Evolutionary conservation across 768 basidiomycete genomes (phyloP), one percentile per base, ranked within the genome.

Genomic region (Tricholoma flavovirens): DNA sequence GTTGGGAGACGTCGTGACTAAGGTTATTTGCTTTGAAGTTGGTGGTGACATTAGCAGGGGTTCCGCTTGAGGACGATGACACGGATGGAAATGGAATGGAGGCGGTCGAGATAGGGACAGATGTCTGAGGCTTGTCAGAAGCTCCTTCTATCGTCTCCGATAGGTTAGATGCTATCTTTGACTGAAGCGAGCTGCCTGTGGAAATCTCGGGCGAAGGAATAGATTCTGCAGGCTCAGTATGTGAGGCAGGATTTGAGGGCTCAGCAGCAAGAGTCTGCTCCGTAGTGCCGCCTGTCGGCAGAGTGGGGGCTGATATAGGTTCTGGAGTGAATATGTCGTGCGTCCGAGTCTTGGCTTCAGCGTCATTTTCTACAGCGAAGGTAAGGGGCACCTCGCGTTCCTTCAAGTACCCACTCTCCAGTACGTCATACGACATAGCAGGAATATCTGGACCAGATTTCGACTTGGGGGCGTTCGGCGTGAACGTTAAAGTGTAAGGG

Each of bases 351-450:
- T n/a, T n/a, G 15, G 3, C n/a, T 4, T 49, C 46, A 26, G 5
- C 10, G 9, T 17, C 26, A 49, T 49, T 15, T n/a, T n/a, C 3
- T 14, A 5, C 6, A 10, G 10, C 1, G 9, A 49, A 49, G 15
- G 14, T 2, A 30, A 17, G 24, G 15, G 46, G 30, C 7, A 10
- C 26, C 3, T 42, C 15, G 5, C 38, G 52, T n/a, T 53, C 40
- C 4, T 19, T 12, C 3, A 53, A 30, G 5, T 30, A 8, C 8
- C 52, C 52, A 4, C 17, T 53, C 26, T 15, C 12, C 26, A 43
- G 32, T n/a, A 53, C 52, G n/a, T 53, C 52, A 32, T 30, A 53
- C 10, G 52, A 42, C 52, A 53, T 53, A 11, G 19, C 38, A 24
- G 17, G 40, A 42, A 42, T 9, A 29, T 32, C 15, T 15, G 40